Percentiles rank a stretch among this genome's conserved stretches.
Evolutionary conservation across 345 rosid genomes (phyloP).

Genomic region (Gossypioides kirkii): DNA sequence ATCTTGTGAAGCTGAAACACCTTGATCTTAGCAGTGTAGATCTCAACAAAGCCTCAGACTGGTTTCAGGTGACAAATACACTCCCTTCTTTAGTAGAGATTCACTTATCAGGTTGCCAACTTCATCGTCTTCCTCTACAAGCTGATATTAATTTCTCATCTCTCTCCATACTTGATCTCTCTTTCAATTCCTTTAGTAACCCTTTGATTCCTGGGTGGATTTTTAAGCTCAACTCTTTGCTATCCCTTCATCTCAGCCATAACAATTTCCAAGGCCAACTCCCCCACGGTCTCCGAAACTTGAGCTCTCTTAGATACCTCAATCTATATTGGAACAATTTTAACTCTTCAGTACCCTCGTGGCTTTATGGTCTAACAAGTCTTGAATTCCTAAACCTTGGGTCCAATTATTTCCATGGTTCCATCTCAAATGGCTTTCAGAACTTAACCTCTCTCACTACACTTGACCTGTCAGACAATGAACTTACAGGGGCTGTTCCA

Average conservation of each 20-base stretch:
- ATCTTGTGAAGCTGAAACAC: slow-evolving; percentile 11
- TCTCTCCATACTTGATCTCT: slow-evolving; percentile 22
- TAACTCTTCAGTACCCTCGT: slow-evolving; percentile 14
- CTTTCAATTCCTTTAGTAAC: background rate
- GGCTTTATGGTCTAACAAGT: slow-evolving; percentile 12
- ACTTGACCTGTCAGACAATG: background rate
- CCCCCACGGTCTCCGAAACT: slow-evolving; percentile 4
- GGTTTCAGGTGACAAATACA: slow-evolving; percentile 5
- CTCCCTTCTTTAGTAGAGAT: slow-evolving; percentile 21
- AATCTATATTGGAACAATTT: background rate
- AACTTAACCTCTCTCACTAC: background rate
- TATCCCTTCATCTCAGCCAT: slow-evolving; percentile 4
- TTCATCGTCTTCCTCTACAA: background rate
- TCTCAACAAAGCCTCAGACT: slow-evolving; percentile 8
- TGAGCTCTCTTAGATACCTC: slow-evolving; percentile 18
- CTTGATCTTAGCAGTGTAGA: slow-evolving; percentile 13
- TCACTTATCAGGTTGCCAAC: background rate
- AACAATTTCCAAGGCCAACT: slow-evolving; percentile 9
- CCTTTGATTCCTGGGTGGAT: slow-evolving; percentile 12
- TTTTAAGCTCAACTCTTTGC: slow-evolving; percentile 3
- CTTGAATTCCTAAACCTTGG: slow-evolving; percentile 19
- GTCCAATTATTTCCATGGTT: slow-evolving; percentile 3
- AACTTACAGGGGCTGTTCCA: background rate
- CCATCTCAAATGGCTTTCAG: slow-evolving; percentile 2
- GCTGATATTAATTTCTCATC: slow-evolving; percentile 13